phyloP scores from a whole-genome alignment of 768 basidiomycete species.

The Leccinum fibrillosum region DNA sequence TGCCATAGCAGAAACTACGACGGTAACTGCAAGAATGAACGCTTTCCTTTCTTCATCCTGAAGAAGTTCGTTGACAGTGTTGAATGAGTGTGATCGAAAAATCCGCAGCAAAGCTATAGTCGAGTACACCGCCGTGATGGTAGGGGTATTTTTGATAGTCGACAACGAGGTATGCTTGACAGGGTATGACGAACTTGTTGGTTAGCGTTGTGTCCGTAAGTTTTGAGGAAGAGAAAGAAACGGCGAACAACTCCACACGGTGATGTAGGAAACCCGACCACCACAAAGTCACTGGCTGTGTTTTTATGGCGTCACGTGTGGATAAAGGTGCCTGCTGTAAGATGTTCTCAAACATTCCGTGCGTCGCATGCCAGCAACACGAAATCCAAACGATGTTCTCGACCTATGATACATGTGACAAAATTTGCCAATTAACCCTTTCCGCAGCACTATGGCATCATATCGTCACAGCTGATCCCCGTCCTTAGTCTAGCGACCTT shows the following conservation, averaged over 20 bases:
- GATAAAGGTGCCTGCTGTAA: neutral
- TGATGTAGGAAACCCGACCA: slow-evolving; percentile 18
- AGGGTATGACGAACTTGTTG: neutral
- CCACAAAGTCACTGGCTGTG: slow-evolving; percentile 18
- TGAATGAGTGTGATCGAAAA: slow-evolving; percentile 24
- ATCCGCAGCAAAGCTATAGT: slow-evolving; percentile 20
- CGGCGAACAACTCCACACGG: neutral
- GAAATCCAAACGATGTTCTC: neutral
- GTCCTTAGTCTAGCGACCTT: slow-evolving; percentile 59
- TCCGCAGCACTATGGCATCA: neutral
- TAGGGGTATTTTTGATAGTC: neutral
- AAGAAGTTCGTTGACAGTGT: slow-evolving; percentile 8
- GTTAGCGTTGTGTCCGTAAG: neutral
- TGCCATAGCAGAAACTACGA: slow-evolving; percentile 26
- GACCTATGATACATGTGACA: too few species aligned
- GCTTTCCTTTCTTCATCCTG: slow-evolving; percentile 23
- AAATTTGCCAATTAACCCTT: too few species aligned
- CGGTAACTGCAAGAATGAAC: slow-evolving; percentile 27
- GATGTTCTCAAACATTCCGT: neutral
- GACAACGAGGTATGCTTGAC: neutral
- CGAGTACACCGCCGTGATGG: slow-evolving; percentile 7
- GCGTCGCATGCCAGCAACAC: neutral
- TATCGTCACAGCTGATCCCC: neutral
- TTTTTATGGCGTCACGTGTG: slow-evolving; percentile 18
- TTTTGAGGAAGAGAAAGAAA: too few species aligned